Evolutionary conservation across 164 flowering plant genomes (phyloP).

Genomic region (Vitis riparia): DNA sequence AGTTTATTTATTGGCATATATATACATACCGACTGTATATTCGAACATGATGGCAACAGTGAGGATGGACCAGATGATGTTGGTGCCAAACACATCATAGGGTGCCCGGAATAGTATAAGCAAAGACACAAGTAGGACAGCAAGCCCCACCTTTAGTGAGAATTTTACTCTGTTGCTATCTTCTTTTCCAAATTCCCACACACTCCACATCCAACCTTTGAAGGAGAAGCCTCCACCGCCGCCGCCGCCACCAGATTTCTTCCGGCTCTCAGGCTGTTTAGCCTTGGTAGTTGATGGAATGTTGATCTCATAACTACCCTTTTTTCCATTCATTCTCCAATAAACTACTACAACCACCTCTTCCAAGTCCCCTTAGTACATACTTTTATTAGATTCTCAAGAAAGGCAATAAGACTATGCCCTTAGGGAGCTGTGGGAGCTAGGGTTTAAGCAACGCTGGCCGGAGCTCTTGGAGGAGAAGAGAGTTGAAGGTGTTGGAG

Average conservation of each 20-base stretch:
- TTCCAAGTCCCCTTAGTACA: background rate
- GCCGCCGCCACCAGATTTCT: slow-evolving; percentile 10
- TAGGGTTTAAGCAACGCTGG: background rate
- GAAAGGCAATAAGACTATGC: background rate
- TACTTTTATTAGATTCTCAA: too few species aligned
- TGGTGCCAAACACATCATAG: slow-evolving; percentile 72
- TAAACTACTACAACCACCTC: background rate
- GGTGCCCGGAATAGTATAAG: slow-evolving; percentile 69
- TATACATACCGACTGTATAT: slow-evolving; percentile 81
- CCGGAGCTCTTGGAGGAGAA: background rate
- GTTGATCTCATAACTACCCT: slow-evolving; percentile 42
- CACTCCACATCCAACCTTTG: slow-evolving; percentile 35
- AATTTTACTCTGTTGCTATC: slow-evolving; percentile 67
- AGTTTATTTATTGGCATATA: background rate
- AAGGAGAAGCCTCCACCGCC: slow-evolving; percentile 18
- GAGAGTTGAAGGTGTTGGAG: background rate
- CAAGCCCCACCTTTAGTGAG: slow-evolving; percentile 75
- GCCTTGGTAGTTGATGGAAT: slow-evolving; percentile 23
- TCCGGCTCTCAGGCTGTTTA: slow-evolving; percentile 10
- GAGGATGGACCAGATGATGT: slow-evolving; percentile 86
- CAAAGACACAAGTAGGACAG: slow-evolving; percentile 74
- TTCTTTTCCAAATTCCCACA: slow-evolving; percentile 64
- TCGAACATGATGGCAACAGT: slow-evolving; percentile 93
- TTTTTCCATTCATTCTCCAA: slow-evolving; percentile 69
- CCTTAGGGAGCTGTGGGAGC: background rate